Base-by-base conservation (phyloP, 768 basidiomycete species). In the Mycena galericulata region DNA sequence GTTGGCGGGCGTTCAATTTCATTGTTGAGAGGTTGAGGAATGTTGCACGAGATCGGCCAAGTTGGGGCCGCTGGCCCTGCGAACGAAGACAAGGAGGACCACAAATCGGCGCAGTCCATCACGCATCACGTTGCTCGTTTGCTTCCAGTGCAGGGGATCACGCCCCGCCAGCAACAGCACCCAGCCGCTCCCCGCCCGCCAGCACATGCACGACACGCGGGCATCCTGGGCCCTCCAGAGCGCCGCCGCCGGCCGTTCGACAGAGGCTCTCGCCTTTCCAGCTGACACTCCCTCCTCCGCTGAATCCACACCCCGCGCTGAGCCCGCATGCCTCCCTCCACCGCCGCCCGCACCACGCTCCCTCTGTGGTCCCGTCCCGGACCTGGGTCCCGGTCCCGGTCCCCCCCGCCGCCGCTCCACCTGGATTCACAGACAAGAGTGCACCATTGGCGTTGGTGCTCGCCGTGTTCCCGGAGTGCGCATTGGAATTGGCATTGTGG, bases 221-320 rank as follows among this genome's bases (percentile, higher is more conserved):
- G 77, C 88, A 87, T n/a, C n/a, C n/a, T n/a, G n/a, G n/a, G 69
- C 90, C 90, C 91, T 92, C 93, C 92, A 94, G 92, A 89, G 88
- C 51, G 93, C 91, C 2, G 92, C 90, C 11, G 91, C 87, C 0
- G 92, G 92, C 22, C 92, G 88, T 75, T 94, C 93, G 55, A 94
- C 93, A n/a, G 46, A 94, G 83, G 3, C 70, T 63, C 70, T 77
- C 32, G 62, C 77, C 72, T 45, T 73, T 72, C 18, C 74, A 41
- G 40, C 40, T n/a, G n/a, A 41, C 60, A 17, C 38, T 55, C 54
- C 62, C 30, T 40, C 65, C 34, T 18, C 63, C 40, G 18, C n/a
- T n/a, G n/a, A n/a, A n/a, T n/a, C 60, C 55, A 46, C 69, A 69
- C 3, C 76, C 60, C 41, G 10, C 7, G 57, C 63, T 2, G 57